Base-by-base conservation (phyloP, 163 green algal species). In the Prototheca cutis region DNA sequence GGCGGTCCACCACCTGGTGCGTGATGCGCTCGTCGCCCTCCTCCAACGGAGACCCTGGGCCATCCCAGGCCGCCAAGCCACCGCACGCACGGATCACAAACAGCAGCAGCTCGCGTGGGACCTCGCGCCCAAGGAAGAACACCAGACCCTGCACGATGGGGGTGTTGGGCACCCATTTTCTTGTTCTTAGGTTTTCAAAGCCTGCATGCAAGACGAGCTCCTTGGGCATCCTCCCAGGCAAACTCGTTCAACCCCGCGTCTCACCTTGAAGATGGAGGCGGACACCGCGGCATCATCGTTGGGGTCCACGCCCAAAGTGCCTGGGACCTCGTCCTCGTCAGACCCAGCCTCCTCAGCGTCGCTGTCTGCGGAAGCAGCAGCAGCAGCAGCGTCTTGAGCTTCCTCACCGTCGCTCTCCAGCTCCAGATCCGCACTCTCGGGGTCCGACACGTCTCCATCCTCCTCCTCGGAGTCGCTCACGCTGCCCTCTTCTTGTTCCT, bases 71-170 rank as follows among this genome's bases (percentile, higher is more conserved):
- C 23, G 65, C 79, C 33, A 63, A 66, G 31, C 91, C 93, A 17
- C 93, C 93, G 81, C 97, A 97, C 8, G 85, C 66, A 25, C 87
- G 75, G 27, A 94, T 80, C 3, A 91, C 62, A 34, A 94, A 71
- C 58, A 88, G 71, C 55, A 94, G 77, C 49, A 75, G 68, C 63
- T 83, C 77, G 17, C 61, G 40, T 7, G 74, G 88, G 40, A 91
- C 82, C 72, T 96, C 88, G 1, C 87, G 65, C 5, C 81, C 83
- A 27, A 99, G 74, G 65, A 90, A 98, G 75, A 98, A 95, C 7
- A 90, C 73, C 31, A 93, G 67, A 15, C 90, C 93, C n/a, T 73
- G 66, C n/a, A n/a, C n/a, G n/a, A n/a, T n/a, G n/a, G n/a, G n/a
- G n/a, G n/a, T n/a, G n/a, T n/a, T n/a, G n/a, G n/a, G n/a, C n/a